Conservation (phyloP, 106 monocot genomes). For the Xerophyta viscosa region DNA sequence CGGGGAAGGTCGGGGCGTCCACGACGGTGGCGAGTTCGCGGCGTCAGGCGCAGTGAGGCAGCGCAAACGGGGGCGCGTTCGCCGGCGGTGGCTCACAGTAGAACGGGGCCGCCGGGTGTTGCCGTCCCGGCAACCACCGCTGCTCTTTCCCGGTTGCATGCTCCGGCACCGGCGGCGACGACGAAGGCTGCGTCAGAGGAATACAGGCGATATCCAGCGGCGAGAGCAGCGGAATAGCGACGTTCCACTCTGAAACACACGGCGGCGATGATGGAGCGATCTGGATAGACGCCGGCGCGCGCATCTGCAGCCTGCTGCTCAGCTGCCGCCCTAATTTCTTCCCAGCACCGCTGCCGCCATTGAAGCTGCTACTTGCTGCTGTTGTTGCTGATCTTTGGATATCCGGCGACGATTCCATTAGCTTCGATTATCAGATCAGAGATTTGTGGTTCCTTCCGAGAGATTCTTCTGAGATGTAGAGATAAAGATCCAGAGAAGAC, state of each 20-base stretch:
- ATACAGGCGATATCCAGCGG: slow-evolving; percentile 19
- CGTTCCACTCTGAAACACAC: slow-evolving; percentile 27
- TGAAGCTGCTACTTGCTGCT: neutral
- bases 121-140: slow-evolving; percentile 8
- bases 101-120: slow-evolving; percentile 39
- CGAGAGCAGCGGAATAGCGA: slow-evolving; percentile 36
- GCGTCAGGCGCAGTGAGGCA: slow-evolving; percentile 9
- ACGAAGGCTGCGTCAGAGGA: neutral
- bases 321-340: slow-evolving; percentile 12
- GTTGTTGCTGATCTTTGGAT: no score
- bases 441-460: no score
- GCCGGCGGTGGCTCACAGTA: slow-evolving; percentile 24
- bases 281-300: slow-evolving; percentile 39
- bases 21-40: no score
- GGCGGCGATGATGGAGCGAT: slow-evolving; percentile 6
- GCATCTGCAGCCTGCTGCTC: slow-evolving; percentile 36
- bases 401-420: no score
- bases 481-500: no score
- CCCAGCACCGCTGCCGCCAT: slow-evolving; percentile 2
- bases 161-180: neutral
- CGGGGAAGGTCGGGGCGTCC: no score
- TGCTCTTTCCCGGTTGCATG: neutral
- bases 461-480: no score
- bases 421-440: no score
- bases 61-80: slow-evolving; percentile 11